These are phyloP conservation scores for Cladosporium sp. DNA, from an alignment of 2,329 filamentous ascomycete genomes.

Conservation along the genomic window DNA sequence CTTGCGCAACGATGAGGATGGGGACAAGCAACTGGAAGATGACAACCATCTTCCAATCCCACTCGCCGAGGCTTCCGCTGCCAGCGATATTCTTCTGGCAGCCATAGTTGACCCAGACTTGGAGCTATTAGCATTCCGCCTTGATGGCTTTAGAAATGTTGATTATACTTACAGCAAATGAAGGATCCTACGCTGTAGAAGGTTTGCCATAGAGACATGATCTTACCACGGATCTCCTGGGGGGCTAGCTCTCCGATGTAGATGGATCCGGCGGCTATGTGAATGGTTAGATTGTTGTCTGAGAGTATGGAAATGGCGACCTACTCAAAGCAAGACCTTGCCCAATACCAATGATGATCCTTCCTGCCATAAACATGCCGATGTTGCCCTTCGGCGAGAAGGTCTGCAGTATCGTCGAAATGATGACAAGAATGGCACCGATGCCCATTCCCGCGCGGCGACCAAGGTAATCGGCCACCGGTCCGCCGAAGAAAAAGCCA, in stretches of 20 bases:
- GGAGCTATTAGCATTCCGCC: constrained; percentile 30
- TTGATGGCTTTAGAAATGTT: background rate
- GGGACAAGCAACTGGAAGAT: constrained; percentile 73
- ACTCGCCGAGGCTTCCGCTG: constrained; percentile 55
- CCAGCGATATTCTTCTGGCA: constrained; percentile 54
- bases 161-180: constrained; percentile 39
- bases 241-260: constrained; percentile 71
- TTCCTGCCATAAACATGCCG: constrained; percentile 66
- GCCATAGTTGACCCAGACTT: constrained; percentile 66
- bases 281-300: background rate
- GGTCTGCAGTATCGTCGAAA: constrained; percentile 68
- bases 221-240: constrained; percentile 62
- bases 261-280: constrained; percentile 57
- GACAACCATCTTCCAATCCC: constrained; percentile 73
- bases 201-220: constrained; percentile 71
- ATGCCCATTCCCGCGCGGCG: constrained; percentile 65
- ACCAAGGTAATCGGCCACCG: constrained; percentile 44
- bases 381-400: constrained; percentile 63
- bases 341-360: constrained; percentile 68
- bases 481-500: constrained; percentile 69
- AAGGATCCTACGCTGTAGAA: constrained; percentile 67
- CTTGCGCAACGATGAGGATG: constrained; percentile 58
- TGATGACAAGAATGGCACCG: constrained; percentile 64
- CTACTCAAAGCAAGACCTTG: constrained; percentile 66
- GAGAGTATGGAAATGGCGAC: constrained; percentile 23